Percentiles rank a stretch among this genome's conserved stretches.
These are phyloP conservation scores for Tolypocladium cylindrosporum DNA, from an alignment of 2,329 filamentous ascomycete genomes.

Conservation along the genomic window DNA sequence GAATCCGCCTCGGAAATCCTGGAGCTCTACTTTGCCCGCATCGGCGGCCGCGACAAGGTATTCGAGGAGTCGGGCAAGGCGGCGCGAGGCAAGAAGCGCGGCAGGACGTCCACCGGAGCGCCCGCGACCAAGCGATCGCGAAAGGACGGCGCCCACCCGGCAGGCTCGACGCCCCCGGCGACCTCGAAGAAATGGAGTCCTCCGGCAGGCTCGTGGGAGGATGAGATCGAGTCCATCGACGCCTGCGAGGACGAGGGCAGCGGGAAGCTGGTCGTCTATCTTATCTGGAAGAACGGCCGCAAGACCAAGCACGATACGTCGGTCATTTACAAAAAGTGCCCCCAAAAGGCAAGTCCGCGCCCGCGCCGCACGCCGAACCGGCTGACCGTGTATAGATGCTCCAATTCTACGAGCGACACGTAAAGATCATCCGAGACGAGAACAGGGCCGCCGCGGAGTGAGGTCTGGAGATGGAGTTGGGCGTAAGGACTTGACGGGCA, in stretches of 20 bases:
- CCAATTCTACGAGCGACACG: constrained; percentile 48
- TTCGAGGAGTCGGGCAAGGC: constrained; percentile 40
- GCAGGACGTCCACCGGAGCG: constrained; percentile 31
- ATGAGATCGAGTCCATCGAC: constrained; percentile 59
- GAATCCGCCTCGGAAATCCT: constrained; percentile 51
- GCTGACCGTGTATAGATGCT: constrained; percentile 36
- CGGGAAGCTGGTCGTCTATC: constrained; percentile 53
- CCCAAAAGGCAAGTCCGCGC: constrained; percentile 52
- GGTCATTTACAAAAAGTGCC: constrained; percentile 64
- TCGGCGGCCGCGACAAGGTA: constrained; percentile 54
- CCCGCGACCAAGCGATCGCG: constrained; percentile 34
- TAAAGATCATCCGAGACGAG: constrained; percentile 38
- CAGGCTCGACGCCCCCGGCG: constrained; percentile 36
- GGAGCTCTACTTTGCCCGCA: constrained; percentile 48
- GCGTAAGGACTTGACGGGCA: background rate
- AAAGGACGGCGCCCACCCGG: constrained; percentile 39
- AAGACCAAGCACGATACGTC: constrained; percentile 65
- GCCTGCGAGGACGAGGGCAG: constrained; percentile 57
- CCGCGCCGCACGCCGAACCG: background rate
- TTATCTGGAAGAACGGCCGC: constrained; percentile 63
- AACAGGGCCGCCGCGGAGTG: constrained; percentile 11
- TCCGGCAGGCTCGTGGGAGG: constrained; percentile 68
- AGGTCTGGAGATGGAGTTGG: background rate
- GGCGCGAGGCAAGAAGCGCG: constrained; percentile 47
- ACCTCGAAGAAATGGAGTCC: constrained; percentile 48